Evolutionary conservation across 331 rosid species (phyloP).

Genomic region (Telfairia occidentalis): DNA sequence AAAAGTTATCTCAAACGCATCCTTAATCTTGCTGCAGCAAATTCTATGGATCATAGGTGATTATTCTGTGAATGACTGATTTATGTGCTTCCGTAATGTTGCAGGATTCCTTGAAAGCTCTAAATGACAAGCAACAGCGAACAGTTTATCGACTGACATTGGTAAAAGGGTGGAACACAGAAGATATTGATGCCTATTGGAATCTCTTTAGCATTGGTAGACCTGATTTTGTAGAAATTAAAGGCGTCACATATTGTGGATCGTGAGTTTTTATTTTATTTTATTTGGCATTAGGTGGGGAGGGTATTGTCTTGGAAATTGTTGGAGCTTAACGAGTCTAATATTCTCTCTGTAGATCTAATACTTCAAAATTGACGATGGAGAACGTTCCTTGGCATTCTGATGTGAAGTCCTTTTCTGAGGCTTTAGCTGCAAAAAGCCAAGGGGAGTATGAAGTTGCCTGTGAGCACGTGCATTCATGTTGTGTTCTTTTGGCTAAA

Average conservation of each 20-base stretch:
- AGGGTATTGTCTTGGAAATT: not conserved
- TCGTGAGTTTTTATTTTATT: conserved; percentile 45
- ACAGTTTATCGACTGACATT: conserved; percentile 91
- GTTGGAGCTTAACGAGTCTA: not conserved
- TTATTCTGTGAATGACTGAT: not conserved
- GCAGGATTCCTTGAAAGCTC: conserved; percentile 80
- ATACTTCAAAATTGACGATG: conserved; percentile 92
- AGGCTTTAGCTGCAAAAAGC: conserved; percentile 66
- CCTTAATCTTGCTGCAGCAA: not conserved
- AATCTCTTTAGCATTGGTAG: conserved; percentile 67
- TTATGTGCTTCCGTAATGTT: conserved; percentile 12
- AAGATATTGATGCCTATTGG: conserved; percentile 78
- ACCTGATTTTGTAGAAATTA: conserved; percentile 93
- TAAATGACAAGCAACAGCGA: conserved; percentile 78
- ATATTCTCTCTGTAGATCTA: conserved; percentile 38
- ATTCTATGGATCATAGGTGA: not conserved
- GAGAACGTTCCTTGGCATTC: conserved; percentile 99
- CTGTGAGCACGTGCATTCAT: conserved; percentile 91
- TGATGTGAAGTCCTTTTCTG: conserved; percentile 82
- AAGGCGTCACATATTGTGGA: conserved; percentile 97
- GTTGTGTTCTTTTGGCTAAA: conserved; percentile 85
- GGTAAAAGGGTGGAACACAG: conserved; percentile 94
- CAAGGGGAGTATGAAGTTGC: conserved; percentile 84
- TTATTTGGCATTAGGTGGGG: not conserved
- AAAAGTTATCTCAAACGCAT: no score